phyloP scores from a whole-genome alignment of 305 asterid genomes.

The Solanum hybrid region DNA sequence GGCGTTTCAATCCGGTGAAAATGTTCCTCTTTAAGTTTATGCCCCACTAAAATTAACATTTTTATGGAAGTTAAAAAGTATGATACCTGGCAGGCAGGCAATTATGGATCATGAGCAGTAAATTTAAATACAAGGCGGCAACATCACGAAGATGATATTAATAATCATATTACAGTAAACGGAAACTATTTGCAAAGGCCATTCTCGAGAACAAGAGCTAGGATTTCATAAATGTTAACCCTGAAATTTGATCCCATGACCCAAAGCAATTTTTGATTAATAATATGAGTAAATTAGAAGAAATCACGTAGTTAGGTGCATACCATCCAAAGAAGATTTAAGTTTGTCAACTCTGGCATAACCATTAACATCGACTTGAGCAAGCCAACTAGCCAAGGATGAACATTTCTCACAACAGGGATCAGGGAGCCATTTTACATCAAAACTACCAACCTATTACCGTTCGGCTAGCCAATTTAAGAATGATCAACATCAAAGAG shows the following conservation, averaged over 20 bases:
- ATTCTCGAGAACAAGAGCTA: neutral
- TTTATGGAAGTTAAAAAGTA: too few species aligned
- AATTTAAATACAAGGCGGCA: neutral
- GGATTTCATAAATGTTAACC: too few species aligned
- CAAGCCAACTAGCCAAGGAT: conserved; percentile 14
- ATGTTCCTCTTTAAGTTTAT: too few species aligned
- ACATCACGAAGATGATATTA: neutral
- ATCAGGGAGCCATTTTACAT: neutral
- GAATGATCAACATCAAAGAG: neutral
- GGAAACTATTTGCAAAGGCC: neutral
- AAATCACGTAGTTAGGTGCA: neutral
- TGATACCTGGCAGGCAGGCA: too few species aligned
- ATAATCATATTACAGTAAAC: neutral
- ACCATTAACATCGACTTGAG: conserved; percentile 90
- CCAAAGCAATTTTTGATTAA: too few species aligned
- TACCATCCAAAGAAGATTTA: conserved; percentile 33
- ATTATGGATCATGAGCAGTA: too few species aligned
- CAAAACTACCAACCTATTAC: neutral
- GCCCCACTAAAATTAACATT: too few species aligned
- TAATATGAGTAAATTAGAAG: too few species aligned
- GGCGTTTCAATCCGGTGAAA: too few species aligned
- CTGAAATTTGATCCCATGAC: too few species aligned
- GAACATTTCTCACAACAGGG: neutral
- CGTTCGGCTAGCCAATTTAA: neutral
- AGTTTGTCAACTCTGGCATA: conserved; percentile 41